Base-by-base conservation (phyloP, 257 asterid genomes). In the Plantago ovata region DNA sequence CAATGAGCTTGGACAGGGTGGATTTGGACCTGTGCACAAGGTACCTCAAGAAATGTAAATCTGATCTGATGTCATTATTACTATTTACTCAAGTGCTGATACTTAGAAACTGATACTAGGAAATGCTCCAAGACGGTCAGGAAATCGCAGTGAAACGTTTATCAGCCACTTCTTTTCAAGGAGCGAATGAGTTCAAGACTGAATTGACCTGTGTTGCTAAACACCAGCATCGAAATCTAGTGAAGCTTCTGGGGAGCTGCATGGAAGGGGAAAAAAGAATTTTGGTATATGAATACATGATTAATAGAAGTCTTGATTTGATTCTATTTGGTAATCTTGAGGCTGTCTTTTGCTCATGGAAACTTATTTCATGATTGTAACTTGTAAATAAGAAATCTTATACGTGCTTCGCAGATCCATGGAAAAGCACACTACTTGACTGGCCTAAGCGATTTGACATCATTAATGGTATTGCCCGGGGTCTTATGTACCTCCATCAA, bases 231-330 rank as follows among this genome's bases (percentile, higher is more conserved):
- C 66, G 77, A 19, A 75, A 75, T 64, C 71, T 75, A 9, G 80
- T 75, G 69, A 70, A 71, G 71, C 80, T 75, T 66, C 56, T 70
- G 0, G 80, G 77, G 53, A 70, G 70, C 58, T 75, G 80, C 74
- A 49, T 70, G 21, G 44, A 75, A 67, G 71, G 64, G 38, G 74
- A 63, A 58, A 77, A 75, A 54, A 66, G 55, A 62, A 70, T 75
- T 47, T 61, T 75, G 69, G 67, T 75, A 18, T 75, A 75, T 23
- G 80, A 75, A 60, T 71, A 70, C 65, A 47, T 75, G 80, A 67
- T 67, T 15, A 63, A 75, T 56, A 66, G 63, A 50, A 70, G 80
- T 54, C 67, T 75, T 45, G 80, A 75, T 59, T 60, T 62, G 16
- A 54, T 67, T 49, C 56, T 70, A 50, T 75, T 70, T 12, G 80